Evolutionary conservation across 306 rosid species (phyloP), one percentile per base, ranked within the genome.

Genomic region (Alnus rubra): DNA sequence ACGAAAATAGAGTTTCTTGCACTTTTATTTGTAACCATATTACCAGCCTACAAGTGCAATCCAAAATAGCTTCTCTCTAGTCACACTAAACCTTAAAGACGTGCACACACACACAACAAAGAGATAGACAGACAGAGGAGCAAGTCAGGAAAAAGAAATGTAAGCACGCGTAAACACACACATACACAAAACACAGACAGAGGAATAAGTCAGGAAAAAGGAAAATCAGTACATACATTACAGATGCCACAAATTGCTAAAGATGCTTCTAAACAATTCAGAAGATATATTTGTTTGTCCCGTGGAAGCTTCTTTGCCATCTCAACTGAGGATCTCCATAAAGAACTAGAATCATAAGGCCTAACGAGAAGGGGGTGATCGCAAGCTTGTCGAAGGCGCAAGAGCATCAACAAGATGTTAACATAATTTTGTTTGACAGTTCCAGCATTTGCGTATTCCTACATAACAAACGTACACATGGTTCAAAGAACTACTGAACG

Each of bases 381-480:
- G 65, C 99, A 96, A 73, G 99, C 99, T 91, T 96, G 99, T 80
- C 99, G 92, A 88, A 96, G 99, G 73, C 99, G 97, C 94, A 96
- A 80, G 73, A 96, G 99, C 99, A 96, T 96, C 81, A 96, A 59
- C 80, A 96, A 85, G 86, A 96, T 96, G 82, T 96, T 96, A 33
- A 96, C 99, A 75, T 96, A 96, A 84, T 96, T 96, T 87, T 96
- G 96, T 88, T 96, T 96, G 18, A 96, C 99, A n/a, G 99, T 96
- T 62, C 99, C 99, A 79, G 99, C 99, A 59, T 90, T 88, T 30
- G 99, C 99, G 71, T 96, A 96, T 87, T 93, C 95, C 99, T 89
- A 75, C 75, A 86, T 9, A 48, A 47, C 60, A 76, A 59, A 48
- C 64, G 77, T 71, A 54, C 30, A 47, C 42, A 64, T 67, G 49